A percentile compares a stretch with the other conserved stretches of the same genome.
Evolutionary conservation across 2,329 filamentous ascomycete species (phyloP).

Genomic region (Boeremia lycopersici): DNA sequence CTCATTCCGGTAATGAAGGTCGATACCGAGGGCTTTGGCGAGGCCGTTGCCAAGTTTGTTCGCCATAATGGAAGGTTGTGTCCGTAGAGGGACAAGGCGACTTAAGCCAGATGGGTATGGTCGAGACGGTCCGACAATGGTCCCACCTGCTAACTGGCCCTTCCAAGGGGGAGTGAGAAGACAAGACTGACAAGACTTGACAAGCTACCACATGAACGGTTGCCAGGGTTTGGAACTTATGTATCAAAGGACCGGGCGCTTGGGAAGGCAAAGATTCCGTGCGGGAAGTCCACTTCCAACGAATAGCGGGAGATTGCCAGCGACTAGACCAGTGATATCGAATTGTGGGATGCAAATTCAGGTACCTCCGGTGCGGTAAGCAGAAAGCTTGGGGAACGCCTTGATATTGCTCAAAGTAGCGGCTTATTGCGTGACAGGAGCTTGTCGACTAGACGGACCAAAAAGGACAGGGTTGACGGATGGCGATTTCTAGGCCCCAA

Average conservation of each 20-base stretch:
- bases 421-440: constrained; percentile 36
- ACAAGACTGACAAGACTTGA: constrained; percentile 27
- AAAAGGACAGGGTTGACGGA: constrained; percentile 3
- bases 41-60: constrained; percentile 72
- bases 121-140: constrained; percentile 16
- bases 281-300: constrained; percentile 11
- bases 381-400: constrained; percentile 24
- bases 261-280: constrained; percentile 18
- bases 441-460: constrained; percentile 2
- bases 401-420: constrained; percentile 32
- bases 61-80: constrained; percentile 16
- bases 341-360: constrained; percentile 5
- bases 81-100: neutral
- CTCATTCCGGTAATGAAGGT: constrained; percentile 72
- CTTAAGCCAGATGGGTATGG: constrained; percentile 1
- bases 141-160: constrained; percentile 21
- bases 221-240: constrained; percentile 37
- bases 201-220: constrained; percentile 33
- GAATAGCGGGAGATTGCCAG: constrained; percentile 12
- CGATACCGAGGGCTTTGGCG: constrained; percentile 83
- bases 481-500: constrained; percentile 2
- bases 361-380: constrained; percentile 8
- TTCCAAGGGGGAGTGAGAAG: constrained; percentile 2
- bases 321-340: constrained; percentile 5
- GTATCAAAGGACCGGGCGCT: constrained; percentile 22